A percentile compares a stretch with the other conserved stretches of the same genome.
These are phyloP conservation scores for Picea glauca DNA, from an alignment of 75 land plant species.

Conservation along the genomic window DNA sequence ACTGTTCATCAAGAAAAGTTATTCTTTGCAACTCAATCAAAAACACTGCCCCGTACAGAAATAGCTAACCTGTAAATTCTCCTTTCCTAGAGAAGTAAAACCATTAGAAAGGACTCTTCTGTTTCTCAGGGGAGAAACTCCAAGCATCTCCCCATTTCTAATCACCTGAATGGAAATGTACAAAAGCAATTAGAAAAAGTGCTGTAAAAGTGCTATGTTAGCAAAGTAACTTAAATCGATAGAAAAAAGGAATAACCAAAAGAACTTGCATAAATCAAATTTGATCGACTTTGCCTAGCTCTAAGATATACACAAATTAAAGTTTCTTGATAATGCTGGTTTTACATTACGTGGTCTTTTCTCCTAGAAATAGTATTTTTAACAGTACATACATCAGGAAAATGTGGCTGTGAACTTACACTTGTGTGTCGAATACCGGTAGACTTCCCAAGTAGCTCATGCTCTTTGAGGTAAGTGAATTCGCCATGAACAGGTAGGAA, in stretches of 20 bases:
- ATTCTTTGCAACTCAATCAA: neutral
- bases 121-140: conserved; percentile 90
- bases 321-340: neutral
- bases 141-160: conserved; percentile 99
- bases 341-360: neutral
- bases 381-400: conserved; percentile 1
- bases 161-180: conserved; percentile 63
- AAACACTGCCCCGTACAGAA: neutral
- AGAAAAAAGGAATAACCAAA: neutral
- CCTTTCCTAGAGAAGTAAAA: conserved; percentile 72
- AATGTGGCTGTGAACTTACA: conserved; percentile 38
- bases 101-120: conserved; percentile 94
- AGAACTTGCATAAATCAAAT: neutral
- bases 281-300: too few species aligned
- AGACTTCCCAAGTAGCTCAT: conserved; percentile 89
- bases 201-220: neutral
- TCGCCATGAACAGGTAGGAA: conserved; percentile 97
- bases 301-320: neutral
- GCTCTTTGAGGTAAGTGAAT: conserved; percentile 93
- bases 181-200: neutral
- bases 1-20: conserved; percentile 1
- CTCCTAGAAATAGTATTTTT: neutral
- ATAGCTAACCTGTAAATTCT: conserved; percentile 71
- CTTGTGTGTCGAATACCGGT: conserved; percentile 87
- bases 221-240: neutral